A percentile compares a stretch with the other conserved stretches of the same genome.
These are phyloP conservation scores for Sphaerobolus stellatus DNA, from an alignment of 1,284 basidiomycete genomes.

Conservation along the genomic window DNA sequence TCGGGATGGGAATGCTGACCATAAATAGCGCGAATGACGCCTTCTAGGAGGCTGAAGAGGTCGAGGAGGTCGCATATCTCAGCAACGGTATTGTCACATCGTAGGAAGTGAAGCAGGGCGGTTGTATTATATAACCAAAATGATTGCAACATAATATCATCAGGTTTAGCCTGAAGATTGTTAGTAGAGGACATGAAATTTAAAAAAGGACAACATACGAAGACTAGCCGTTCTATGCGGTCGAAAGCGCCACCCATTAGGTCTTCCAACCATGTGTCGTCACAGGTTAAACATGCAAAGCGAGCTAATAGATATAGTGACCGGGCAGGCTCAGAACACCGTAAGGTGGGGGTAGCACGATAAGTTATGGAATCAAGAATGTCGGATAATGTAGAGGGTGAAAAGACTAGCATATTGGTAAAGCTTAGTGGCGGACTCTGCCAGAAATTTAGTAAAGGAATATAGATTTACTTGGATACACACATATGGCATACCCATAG, in stretches of 20 bases:
- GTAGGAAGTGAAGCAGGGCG: conserved; percentile 85
- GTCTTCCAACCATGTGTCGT: conserved; percentile 89
- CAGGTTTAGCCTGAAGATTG: conserved; percentile 62
- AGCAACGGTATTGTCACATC: conserved; percentile 75
- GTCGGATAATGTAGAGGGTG: conserved; percentile 69
- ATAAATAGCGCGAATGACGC: conserved; percentile 92
- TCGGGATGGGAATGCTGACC: conserved; percentile 48
- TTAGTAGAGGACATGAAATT: conserved; percentile 2
- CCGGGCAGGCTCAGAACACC: conserved; percentile 79
- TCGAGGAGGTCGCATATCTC: conserved; percentile 78
- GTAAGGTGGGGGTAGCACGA: conserved; percentile 62
- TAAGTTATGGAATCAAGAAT: conserved; percentile 82
- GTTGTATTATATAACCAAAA: conserved; percentile 97
- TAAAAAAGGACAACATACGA: conserved; percentile 56
- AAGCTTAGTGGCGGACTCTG: conserved; percentile 74
- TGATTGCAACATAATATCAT: conserved; percentile 82
- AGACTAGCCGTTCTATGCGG: conserved; percentile 87
- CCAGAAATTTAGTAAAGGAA: conserved; percentile 10
- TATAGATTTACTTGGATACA: conserved; percentile 23
- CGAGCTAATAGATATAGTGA: conserved; percentile 81
- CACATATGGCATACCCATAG: conserved; percentile 44
- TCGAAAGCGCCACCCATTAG: conserved; percentile 89
- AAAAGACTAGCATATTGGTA: conserved; percentile 88
- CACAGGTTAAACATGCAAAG: conserved; percentile 83
- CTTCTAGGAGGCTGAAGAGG: conserved; percentile 77